Percentiles rank a stretch among this genome's conserved stretches.
phyloP scores from a whole-genome alignment of 129 eudicot genomes.

The Scalesia atractyloides region DNA sequence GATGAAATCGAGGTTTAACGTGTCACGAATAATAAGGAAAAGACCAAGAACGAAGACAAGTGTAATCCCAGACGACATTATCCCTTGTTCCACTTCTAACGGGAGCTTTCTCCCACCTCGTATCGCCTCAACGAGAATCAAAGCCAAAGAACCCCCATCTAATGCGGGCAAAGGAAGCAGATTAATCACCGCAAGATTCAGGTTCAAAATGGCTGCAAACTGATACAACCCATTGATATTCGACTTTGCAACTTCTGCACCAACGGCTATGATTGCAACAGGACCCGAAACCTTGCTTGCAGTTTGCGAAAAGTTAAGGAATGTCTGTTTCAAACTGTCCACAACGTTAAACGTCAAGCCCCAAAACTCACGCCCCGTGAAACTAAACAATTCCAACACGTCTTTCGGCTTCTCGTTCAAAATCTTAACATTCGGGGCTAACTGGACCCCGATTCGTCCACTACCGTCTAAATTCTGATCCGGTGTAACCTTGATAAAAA shows the following conservation, averaged over 20 bases:
- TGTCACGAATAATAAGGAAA: slow-evolving; percentile 79
- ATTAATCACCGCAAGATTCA: slow-evolving; percentile 91
- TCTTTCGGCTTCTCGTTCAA: slow-evolving; percentile 63
- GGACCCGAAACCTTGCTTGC: slow-evolving; percentile 94
- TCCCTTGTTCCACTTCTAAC: slow-evolving; percentile 72
- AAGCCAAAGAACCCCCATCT: slow-evolving; percentile 89
- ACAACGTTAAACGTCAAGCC: slow-evolving; percentile 69
- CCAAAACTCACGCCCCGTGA: slow-evolving; percentile 80
- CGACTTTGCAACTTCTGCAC: slow-evolving; percentile 94
- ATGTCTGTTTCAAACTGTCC: slow-evolving; percentile 82
- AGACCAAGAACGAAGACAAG: slow-evolving; percentile 72
- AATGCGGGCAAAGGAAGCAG: slow-evolving; percentile 92
- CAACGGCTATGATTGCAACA: slow-evolving; percentile 90
- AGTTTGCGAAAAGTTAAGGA: slow-evolving; percentile 71
- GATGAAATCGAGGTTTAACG: slow-evolving; percentile 79
- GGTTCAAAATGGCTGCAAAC: slow-evolving; percentile 84
- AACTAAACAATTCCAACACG: slow-evolving; percentile 58
- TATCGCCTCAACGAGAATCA: slow-evolving; percentile 41
- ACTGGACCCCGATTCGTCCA: slow-evolving; percentile 83
- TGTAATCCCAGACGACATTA: slow-evolving; percentile 90
- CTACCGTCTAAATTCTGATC: slow-evolving; percentile 78
- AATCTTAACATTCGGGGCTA: slow-evolving; percentile 72
- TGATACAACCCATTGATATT: slow-evolving; percentile 75
- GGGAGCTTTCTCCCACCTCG: slow-evolving; percentile 61
- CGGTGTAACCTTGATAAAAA: slow-evolving; percentile 64